A percentile compares a stretch with the other conserved stretches of the same genome.
phyloP scores from a whole-genome alignment of 2,329 filamentous ascomycete species.

The Dactylellina parvicollis region DNA sequence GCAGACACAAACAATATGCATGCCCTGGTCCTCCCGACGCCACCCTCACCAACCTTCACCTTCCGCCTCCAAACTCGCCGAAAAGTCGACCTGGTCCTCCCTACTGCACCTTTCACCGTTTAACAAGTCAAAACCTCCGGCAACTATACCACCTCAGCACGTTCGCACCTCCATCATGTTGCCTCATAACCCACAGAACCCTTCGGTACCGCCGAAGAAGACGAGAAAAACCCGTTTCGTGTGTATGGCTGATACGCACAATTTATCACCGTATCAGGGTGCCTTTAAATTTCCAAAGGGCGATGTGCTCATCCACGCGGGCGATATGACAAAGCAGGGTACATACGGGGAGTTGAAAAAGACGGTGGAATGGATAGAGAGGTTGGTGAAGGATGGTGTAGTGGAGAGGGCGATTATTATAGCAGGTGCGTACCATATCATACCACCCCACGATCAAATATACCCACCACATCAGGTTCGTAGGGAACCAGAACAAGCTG shows the following conservation, averaged over 20 bases:
- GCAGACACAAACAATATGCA: not conserved
- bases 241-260: slow-evolving; percentile 76
- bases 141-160: slow-evolving; percentile 31
- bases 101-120: not conserved
- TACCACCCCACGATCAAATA: no score
- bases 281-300: slow-evolving; percentile 69
- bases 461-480: not conserved
- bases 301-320: slow-evolving; percentile 79
- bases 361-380: slow-evolving; percentile 71
- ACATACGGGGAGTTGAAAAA: slow-evolving; percentile 68
- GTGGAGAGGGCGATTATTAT: slow-evolving; percentile 29
- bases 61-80: not conserved
- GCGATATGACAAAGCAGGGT: slow-evolving; percentile 79
- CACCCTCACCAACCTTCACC: not conserved
- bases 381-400: slow-evolving; percentile 3
- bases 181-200: not conserved
- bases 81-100: not conserved
- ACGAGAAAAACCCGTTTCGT: slow-evolving; percentile 45
- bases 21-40: slow-evolving; percentile 6
- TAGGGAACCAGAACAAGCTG: not conserved
- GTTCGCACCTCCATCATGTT: slow-evolving; percentile 23
- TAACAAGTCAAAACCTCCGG: not conserved
- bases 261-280: slow-evolving; percentile 60
- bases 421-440: slow-evolving; percentile 44
- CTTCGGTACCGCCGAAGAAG: slow-evolving; percentile 4